Percentiles rank a stretch among this genome's conserved stretches.
These are phyloP conservation scores for Magnaporthales sp. DNA, from an alignment of 2,329 filamentous ascomycete species.

Conservation along the genomic window DNA sequence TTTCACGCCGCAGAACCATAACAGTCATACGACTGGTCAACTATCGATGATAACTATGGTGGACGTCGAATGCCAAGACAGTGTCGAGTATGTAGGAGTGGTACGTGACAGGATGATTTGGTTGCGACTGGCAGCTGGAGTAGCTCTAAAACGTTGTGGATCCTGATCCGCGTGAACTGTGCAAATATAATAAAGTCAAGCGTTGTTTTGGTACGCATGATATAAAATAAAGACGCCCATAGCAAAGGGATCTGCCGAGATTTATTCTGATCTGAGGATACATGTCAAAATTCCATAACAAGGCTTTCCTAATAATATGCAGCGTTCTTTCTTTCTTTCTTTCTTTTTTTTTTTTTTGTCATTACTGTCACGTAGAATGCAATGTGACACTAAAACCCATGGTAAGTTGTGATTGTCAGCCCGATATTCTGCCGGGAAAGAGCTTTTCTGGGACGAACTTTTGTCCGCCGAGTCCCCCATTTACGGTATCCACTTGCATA, in stretches of 20 bases:
- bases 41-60: not conserved
- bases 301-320: not conserved
- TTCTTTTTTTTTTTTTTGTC: constrained; percentile 2
- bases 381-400: too few species aligned
- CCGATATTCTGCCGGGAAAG: not conserved
- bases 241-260: not conserved
- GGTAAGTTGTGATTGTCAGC: not conserved
- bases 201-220: not conserved
- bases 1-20: not conserved
- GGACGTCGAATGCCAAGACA: not conserved
- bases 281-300: not conserved
- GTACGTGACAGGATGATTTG: not conserved
- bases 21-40: not conserved
- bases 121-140: not conserved
- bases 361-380: not conserved
- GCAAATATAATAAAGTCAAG: not conserved
- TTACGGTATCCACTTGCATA: not conserved
- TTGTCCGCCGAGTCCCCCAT: not conserved
- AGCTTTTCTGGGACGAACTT: not conserved
- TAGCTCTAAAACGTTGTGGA: not conserved
- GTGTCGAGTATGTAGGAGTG: not conserved
- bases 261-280: not conserved
- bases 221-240: not conserved
- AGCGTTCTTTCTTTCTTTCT: not conserved
- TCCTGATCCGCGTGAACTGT: not conserved